Evolutionary conservation across 2,329 filamentous ascomycete species (phyloP).

Genomic region (Aspergillus sp.): DNA sequence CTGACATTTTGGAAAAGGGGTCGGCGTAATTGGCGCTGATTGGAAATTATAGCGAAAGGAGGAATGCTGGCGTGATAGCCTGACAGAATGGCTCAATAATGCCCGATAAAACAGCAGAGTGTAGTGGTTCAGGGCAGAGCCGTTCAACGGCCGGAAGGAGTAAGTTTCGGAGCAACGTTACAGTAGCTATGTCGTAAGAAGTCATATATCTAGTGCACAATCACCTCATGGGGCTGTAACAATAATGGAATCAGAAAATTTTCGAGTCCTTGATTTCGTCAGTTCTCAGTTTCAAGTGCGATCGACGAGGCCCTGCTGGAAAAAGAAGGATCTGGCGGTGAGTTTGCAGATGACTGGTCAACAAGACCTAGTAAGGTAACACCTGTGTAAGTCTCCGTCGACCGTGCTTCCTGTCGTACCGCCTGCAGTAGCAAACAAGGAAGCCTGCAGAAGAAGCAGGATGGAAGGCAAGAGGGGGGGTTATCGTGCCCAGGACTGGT

Average conservation of each 20-base stretch:
- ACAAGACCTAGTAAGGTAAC: neutral
- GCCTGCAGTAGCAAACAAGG: neutral
- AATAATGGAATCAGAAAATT: neutral
- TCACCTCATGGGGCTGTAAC: conserved; percentile 13
- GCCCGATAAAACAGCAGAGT: neutral
- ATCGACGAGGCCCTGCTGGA: conserved; percentile 2
- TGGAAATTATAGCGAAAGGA: neutral
- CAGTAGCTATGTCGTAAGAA: conserved; percentile 10
- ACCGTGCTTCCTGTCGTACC: neutral
- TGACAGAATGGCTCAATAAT: neutral
- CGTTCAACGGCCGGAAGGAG: neutral
- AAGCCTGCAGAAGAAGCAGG: neutral
- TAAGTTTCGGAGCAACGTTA: neutral
- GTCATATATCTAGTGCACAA: conserved; percentile 10
- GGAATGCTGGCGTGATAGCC: neutral
- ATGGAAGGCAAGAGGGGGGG: neutral
- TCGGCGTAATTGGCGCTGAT: neutral
- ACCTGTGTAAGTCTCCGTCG: neutral
- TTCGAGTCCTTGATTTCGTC: neutral
- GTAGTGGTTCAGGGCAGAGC: neutral
- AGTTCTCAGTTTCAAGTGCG: neutral
- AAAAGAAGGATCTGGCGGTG: conserved; percentile 11
- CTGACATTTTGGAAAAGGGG: conserved; percentile 29
- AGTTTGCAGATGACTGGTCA: conserved; percentile 4
- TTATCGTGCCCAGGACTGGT: neutral